A percentile compares a stretch with the other conserved stretches of the same genome.
Conservation (phyloP, 1,284 basidiomycete species). For the Boletus mariae region DNA sequence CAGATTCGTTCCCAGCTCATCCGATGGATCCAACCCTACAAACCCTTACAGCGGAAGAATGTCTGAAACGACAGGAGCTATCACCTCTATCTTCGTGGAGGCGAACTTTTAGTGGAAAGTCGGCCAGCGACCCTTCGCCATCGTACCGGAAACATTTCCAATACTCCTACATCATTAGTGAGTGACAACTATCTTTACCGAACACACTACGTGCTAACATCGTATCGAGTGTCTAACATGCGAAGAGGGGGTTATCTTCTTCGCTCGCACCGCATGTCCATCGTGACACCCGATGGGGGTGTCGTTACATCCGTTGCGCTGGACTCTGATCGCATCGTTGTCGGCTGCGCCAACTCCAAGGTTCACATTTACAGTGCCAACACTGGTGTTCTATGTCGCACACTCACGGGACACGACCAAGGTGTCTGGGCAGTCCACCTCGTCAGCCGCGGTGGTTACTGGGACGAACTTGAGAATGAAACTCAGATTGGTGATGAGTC, state of each 20-base stretch:
- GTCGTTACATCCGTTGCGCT: conserved; percentile 88
- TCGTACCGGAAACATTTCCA: conserved; percentile 77
- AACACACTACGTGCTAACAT: conserved; percentile 3
- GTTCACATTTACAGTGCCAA: conserved; percentile 86
- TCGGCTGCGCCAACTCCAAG: conserved; percentile 85
- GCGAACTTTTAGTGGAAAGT: conserved; percentile 17
- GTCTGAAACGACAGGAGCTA: conserved; percentile 25
- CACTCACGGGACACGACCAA: conserved; percentile 80
- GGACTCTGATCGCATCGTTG: conserved; percentile 82
- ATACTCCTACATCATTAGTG: conserved; percentile 72
- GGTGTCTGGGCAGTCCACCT: conserved; percentile 94
- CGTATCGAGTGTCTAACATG: conserved; percentile 76
- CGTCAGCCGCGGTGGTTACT: conserved; percentile 48
- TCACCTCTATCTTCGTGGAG: conserved; percentile 23
- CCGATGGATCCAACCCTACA: conserved; percentile 41
- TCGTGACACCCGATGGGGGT: conserved; percentile 54
- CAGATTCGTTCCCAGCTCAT: conserved; percentile 33
- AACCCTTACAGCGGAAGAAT: conserved; percentile 35
- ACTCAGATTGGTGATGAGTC: conserved; percentile 7
- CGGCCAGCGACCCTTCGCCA: conserved; percentile 30
- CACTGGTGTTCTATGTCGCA: conserved; percentile 76
- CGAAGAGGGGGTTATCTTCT: conserved; percentile 76
- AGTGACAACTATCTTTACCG: conserved; percentile 25
- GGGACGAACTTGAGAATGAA: conserved; percentile 28
- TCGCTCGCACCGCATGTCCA: conserved; percentile 65